Percentiles rank a stretch among this genome's conserved stretches.
Evolutionary conservation across 2,329 filamentous ascomycete genomes (phyloP).

Genomic region (Stachybotrys chlorohalonatus): DNA sequence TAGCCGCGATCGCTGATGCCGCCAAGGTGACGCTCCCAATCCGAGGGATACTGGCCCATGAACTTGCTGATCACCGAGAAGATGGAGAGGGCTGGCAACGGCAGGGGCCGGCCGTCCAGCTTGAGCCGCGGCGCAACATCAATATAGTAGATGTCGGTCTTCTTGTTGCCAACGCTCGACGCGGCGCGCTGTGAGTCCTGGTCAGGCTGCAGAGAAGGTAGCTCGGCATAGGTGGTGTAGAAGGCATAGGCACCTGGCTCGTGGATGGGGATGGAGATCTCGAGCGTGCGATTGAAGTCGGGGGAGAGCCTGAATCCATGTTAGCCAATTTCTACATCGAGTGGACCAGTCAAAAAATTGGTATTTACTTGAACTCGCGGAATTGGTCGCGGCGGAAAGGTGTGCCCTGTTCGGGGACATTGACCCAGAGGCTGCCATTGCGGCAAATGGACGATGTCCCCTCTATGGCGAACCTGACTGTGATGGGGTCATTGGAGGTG

Average conservation of each 20-base stretch:
- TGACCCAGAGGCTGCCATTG: conserved; percentile 92
- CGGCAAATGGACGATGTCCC: conserved; percentile 93
- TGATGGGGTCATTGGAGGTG: conserved; percentile 61
- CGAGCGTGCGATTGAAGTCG: conserved; percentile 84
- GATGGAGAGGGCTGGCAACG: conserved; percentile 78
- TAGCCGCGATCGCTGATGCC: conserved; percentile 89
- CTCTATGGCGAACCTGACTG: conserved; percentile 81
- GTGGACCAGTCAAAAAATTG: not conserved
- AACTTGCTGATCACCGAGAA: conserved; percentile 97
- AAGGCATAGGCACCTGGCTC: conserved; percentile 84
- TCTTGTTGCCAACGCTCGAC: conserved; percentile 41
- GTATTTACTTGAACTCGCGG: conserved; percentile 71
- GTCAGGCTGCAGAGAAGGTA: conserved; percentile 53
- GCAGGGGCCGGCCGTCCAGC: conserved; percentile 65
- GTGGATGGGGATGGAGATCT: conserved; percentile 81
- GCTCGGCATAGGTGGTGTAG: conserved; percentile 83
- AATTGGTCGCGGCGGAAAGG: conserved; percentile 73
- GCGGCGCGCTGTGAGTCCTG: conserved; percentile 11
- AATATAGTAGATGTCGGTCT: conserved; percentile 79
- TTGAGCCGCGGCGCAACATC: conserved; percentile 79
- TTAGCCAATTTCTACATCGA: not conserved
- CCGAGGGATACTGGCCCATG: conserved; percentile 83
- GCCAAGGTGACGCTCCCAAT: conserved; percentile 82
- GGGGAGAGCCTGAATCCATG: conserved; percentile 58
- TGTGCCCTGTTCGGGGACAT: conserved; percentile 71